Conservation (phyloP, 2,329 filamentous ascomycete genomes). For the Aspergillus carbonarius region DNA sequence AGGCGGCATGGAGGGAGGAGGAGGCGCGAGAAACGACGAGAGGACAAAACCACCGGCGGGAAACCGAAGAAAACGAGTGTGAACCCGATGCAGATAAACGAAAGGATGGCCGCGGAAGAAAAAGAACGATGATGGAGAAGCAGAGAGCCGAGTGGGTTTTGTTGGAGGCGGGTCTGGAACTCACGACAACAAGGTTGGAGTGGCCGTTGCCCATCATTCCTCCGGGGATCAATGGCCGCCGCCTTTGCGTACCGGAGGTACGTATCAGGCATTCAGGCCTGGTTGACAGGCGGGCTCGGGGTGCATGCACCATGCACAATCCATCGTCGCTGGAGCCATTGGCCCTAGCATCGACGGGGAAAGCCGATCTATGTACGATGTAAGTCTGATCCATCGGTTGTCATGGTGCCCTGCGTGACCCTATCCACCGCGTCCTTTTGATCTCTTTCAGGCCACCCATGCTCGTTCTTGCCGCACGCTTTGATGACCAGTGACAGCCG, state of each 20-base stretch:
- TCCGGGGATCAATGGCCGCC: not conserved
- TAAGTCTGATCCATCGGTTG: not conserved
- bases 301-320: not conserved
- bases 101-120: not conserved
- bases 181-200: slow-evolving; percentile 1
- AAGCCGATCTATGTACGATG: not conserved
- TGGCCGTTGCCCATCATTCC: not conserved
- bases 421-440: not conserved
- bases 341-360: not conserved
- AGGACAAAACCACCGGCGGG: not conserved
- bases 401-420: not conserved
- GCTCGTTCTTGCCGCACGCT: not conserved
- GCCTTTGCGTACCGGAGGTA: not conserved
- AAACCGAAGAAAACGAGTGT: not conserved
- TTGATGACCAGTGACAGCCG: not conserved
- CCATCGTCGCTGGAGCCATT: not conserved
- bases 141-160: not conserved
- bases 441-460: not conserved
- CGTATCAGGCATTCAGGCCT: not conserved
- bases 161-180: slow-evolving; percentile 16
- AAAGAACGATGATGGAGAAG: slow-evolving; percentile 1
- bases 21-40: slow-evolving; percentile 10
- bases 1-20: slow-evolving; percentile 19
- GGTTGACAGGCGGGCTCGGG: not conserved
- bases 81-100: not conserved